Percentiles rank a stretch among this genome's conserved stretches.
phyloP scores from a whole-genome alignment of 139 green algal species.

The Coelastrella sp. region DNA sequence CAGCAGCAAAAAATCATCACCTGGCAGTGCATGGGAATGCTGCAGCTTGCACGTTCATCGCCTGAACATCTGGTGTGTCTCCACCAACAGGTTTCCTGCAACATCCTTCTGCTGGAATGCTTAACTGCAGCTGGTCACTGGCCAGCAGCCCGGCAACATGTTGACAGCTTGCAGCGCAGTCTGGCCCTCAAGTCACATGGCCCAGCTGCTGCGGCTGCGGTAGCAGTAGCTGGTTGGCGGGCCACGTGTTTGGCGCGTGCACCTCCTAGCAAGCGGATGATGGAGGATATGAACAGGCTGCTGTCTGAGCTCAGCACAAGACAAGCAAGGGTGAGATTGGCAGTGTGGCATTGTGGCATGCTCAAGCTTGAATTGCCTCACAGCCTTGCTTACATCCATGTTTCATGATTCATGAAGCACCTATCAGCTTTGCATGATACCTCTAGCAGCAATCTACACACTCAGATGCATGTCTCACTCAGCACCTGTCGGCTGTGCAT shows the following conservation, averaged over 20 bases:
- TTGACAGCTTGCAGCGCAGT: conserved; percentile 50
- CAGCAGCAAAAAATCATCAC: no score
- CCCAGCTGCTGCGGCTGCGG: conserved; percentile 52
- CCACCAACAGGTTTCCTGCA: conserved; percentile 59
- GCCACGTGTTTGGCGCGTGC: conserved; percentile 55
- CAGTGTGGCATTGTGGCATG: no score
- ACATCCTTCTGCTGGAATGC: conserved; percentile 64
- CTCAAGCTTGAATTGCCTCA: no score
- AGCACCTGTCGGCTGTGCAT: neutral
- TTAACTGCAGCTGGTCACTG: conserved; percentile 57
- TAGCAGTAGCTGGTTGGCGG: conserved; percentile 58
- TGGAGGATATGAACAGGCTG: conserved; percentile 36
- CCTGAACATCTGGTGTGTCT: neutral
- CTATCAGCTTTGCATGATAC: neutral
- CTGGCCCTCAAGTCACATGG: conserved; percentile 41
- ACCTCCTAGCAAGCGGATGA: neutral
- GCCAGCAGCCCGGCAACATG: conserved; percentile 42
- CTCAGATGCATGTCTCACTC: no score
- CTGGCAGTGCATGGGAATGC: neutral
- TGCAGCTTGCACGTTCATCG: neutral
- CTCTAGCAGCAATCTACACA: neutral
- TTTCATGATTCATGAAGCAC: neutral
- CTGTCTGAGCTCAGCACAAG: conserved; percentile 22
- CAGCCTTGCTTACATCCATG: no score
- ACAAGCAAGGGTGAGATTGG: conserved; percentile 3